A percentile compares a stretch with the other conserved stretches of the same genome.
Conservation (phyloP, 495 filamentous ascomycete genomes). For the Pyronema domesticum region DNA sequence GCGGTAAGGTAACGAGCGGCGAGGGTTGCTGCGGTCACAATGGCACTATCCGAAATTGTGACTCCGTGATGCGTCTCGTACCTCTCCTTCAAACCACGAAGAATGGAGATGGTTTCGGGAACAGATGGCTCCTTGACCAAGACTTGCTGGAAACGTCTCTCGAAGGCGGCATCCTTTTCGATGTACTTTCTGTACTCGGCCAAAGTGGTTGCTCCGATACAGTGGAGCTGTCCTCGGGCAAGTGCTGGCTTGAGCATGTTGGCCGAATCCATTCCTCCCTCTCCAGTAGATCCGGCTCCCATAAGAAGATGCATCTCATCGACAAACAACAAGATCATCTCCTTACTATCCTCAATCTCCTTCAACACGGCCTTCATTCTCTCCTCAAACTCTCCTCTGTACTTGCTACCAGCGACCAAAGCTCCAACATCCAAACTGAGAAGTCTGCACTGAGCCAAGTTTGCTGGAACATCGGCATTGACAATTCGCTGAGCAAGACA, state of each 20-base stretch:
- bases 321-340: conserved; percentile 93
- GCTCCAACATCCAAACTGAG: conserved; percentile 90
- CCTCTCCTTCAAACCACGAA: conserved; percentile 88
- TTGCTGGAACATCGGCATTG: conserved; percentile 87
- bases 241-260: conserved; percentile 96
- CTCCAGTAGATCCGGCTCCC: conserved; percentile 82
- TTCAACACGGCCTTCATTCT: conserved; percentile 97
- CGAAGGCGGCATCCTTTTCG: conserved; percentile 94
- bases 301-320: conserved; percentile 97
- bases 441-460: conserved; percentile 81
- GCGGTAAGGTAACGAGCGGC: conserved; percentile 82
- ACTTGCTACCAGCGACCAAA: conserved; percentile 91
- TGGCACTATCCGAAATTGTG: conserved; percentile 79
- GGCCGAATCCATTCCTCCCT: conserved; percentile 96
- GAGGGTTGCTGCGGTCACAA: conserved; percentile 75
- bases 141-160: conserved; percentile 96
- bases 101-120: conserved; percentile 83
- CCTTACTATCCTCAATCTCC: conserved; percentile 88
- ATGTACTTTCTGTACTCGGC: conserved; percentile 97
- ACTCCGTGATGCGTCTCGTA: conserved; percentile 98
- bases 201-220: conserved; percentile 89
- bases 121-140: conserved; percentile 82
- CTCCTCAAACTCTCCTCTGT: conserved; percentile 94
- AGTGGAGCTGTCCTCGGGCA: conserved; percentile 88
- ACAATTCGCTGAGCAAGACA: conserved; percentile 90